phyloP scores from a whole-genome alignment of 768 basidiomycete genomes.

The Hebeloma cylindrosporum region DNA sequence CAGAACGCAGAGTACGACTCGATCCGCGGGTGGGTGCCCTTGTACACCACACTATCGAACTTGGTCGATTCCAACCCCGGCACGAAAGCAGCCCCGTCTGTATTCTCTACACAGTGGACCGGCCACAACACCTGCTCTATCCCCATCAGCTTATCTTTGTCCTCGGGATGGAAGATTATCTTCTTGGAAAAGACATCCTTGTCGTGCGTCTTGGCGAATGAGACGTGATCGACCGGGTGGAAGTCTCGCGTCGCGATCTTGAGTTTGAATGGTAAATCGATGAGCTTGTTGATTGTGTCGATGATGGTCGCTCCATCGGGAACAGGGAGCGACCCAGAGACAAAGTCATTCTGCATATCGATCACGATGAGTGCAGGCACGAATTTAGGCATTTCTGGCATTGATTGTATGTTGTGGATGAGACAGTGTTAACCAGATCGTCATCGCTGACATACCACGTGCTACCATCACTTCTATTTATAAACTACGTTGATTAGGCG shows the following conservation, averaged over 20 bases:
- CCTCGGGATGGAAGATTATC: constrained; percentile 40
- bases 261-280: constrained; percentile 52
- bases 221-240: constrained; percentile 65
- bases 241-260: constrained; percentile 58
- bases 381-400: constrained; percentile 23
- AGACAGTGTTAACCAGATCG: background rate
- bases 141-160: constrained; percentile 29
- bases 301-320: constrained; percentile 59
- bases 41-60: constrained; percentile 46
- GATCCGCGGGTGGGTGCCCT: constrained; percentile 57
- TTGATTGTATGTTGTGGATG: constrained; percentile 1
- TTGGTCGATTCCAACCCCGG: constrained; percentile 42
- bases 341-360: constrained; percentile 86
- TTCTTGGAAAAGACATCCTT: constrained; percentile 41
- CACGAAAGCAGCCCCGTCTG: constrained; percentile 62
- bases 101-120: constrained; percentile 69
- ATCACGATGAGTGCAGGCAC: constrained; percentile 64
- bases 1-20: constrained; percentile 85
- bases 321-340: constrained; percentile 72
- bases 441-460: too few species aligned
- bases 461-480: too few species aligned
- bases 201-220: constrained; percentile 56
- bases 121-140: constrained; percentile 73
- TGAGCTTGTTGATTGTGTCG: constrained; percentile 52
- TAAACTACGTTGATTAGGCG: too few species aligned